Evolutionary conservation across 1,284 basidiomycete species (phyloP), one percentile per base, ranked within the genome.

Genomic region (Moesziomyces sp.): DNA sequence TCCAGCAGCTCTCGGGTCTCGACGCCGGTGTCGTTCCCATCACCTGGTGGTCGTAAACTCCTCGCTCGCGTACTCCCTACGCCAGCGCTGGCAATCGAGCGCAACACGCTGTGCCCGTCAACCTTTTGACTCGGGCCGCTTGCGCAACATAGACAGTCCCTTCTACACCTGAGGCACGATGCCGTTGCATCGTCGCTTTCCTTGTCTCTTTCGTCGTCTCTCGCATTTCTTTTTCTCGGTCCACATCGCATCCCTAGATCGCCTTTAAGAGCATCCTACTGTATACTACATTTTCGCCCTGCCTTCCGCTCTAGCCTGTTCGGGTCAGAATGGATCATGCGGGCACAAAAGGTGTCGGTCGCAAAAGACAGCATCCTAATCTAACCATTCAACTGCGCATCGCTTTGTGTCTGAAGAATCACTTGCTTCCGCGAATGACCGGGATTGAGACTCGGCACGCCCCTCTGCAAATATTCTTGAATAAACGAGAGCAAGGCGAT

Each of bases 11-110:
- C 16, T 57, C 60, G 6, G 38, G 30, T 30, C 42, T 73, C 13
- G 57, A 61, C 24, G 53, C 58, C 30, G 77, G 77, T 16, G 53
- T 51, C 9, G 47, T 79, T 21, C 43, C 61, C 54, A 65, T 79
- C 62, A 48, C 24, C 24, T 79, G 77, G 77, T 64, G 57, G 57
- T 54, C 51, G 4, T 73, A 55, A 61, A 16, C 34, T 35, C 13
- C 16, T 2, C n/a, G 3, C 42, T 45, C 30, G 30, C 30, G 3
- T 30, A 8, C 8, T 9, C 28, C 28, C 28, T 11, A n/a, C n/a
- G n/a, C n/a, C n/a, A n/a, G n/a, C n/a, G n/a, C n/a, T n/a, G n/a
- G n/a, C n/a, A n/a, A n/a, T n/a, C n/a, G n/a, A n/a, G n/a, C n/a
- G 54, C 26, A 24, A 57, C 24, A 18, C 7, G 38, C 21, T 23